These are phyloP conservation scores for Escallonia herrerae DNA, from an alignment of 129 eudicot genomes.

Conservation along the genomic window DNA sequence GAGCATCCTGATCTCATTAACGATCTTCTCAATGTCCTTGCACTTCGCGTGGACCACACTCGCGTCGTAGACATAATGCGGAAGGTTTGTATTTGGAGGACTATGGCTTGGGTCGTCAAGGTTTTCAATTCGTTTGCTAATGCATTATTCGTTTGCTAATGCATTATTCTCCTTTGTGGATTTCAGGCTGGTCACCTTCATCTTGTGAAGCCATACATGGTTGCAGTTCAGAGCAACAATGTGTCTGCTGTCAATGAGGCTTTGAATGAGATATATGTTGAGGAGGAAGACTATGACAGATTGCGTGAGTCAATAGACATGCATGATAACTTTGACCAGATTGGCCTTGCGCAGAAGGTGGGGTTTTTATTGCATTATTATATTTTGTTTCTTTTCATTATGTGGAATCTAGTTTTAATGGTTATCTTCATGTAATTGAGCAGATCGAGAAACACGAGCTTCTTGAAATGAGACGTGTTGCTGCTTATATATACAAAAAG, in stretches of 20 bases:
- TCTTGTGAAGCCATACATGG: constrained; percentile 94
- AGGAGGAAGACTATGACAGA: constrained; percentile 94
- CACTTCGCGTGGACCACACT: constrained; percentile 92
- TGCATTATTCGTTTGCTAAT: not conserved
- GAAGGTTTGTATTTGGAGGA: constrained; percentile 41
- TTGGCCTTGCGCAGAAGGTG: constrained; percentile 98
- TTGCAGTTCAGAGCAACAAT: constrained; percentile 94
- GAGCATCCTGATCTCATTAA: constrained; percentile 97
- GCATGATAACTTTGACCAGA: constrained; percentile 93
- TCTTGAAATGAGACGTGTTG: constrained; percentile 99
- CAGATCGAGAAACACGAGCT: constrained; percentile 99
- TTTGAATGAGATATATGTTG: constrained; percentile 86
- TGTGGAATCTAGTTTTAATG: not conserved
- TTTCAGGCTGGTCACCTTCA: constrained; percentile 81
- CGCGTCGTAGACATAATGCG: constrained; percentile 98
- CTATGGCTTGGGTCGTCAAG: too few species aligned
- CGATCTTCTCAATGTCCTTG: constrained; percentile 86
- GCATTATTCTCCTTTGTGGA: not conserved
- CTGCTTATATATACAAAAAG: constrained; percentile 95
- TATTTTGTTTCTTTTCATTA: constrained; percentile 1
- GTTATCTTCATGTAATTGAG: constrained; percentile 12
- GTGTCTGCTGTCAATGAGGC: constrained; percentile 95
- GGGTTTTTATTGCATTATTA: not conserved
- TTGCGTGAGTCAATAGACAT: constrained; percentile 87
- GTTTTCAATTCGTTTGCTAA: constrained; percentile 9